Conservation (phyloP, 2,329 filamentous ascomycete genomes). For the Rachicladosporium sp. region DNA sequence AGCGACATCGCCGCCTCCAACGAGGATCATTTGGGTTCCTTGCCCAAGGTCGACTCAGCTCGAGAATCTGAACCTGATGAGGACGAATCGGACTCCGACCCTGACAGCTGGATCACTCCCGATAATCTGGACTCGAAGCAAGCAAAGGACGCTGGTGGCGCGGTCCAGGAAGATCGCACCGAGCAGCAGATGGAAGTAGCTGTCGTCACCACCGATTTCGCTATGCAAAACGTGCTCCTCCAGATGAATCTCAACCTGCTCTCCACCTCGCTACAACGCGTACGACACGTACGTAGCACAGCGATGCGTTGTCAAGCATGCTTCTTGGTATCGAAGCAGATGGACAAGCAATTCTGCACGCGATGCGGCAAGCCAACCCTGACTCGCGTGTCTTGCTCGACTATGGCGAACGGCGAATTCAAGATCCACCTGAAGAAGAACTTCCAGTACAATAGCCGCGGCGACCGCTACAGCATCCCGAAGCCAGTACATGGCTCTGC, state of each 20-base stretch:
- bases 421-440: constrained; percentile 81
- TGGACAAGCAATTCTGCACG: constrained; percentile 83
- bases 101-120: constrained; percentile 86
- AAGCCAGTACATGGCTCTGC: constrained; percentile 74
- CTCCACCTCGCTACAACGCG: constrained; percentile 64
- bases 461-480: constrained; percentile 84
- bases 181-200: constrained; percentile 67
- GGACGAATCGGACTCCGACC: constrained; percentile 41
- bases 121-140: constrained; percentile 80
- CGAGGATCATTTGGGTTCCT: too few species aligned
- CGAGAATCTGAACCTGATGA: constrained; percentile 7
- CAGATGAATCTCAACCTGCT: constrained; percentile 90
- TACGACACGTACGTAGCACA: constrained; percentile 77
- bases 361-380: constrained; percentile 81
- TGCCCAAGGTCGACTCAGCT: too few species aligned
- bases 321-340: constrained; percentile 74
- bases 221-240: constrained; percentile 93
- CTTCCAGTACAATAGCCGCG: constrained; percentile 90
- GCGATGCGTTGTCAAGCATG: constrained; percentile 88
- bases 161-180: constrained; percentile 34
- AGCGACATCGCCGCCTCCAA: too few species aligned
- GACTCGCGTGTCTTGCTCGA: constrained; percentile 74
- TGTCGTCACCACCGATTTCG: constrained; percentile 89
- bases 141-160: constrained; percentile 46
- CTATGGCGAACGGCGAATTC: constrained; percentile 68